phyloP scores from a whole-genome alignment of 257 asterid species.

The Asclepias syriaca region DNA sequence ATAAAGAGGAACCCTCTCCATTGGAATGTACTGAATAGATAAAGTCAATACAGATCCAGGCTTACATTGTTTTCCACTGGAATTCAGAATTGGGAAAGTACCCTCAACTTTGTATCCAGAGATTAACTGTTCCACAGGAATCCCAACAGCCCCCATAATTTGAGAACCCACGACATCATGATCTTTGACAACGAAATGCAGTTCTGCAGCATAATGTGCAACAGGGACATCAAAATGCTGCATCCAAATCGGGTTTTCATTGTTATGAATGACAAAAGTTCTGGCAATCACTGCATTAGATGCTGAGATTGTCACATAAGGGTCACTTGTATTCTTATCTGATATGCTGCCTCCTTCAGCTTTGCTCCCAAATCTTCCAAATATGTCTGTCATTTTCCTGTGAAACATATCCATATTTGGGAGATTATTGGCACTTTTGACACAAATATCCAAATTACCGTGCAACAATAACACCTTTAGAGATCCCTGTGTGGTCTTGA shows the following conservation, averaged over 20 bases:
- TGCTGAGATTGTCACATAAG: conserved; percentile 65
- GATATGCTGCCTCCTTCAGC: conserved; percentile 39
- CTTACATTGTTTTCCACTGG: conserved; percentile 57
- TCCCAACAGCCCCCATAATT: conserved; percentile 75
- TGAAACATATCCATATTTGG: conserved; percentile 80
- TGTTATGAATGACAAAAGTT: conserved; percentile 61
- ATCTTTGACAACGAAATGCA: conserved; percentile 85
- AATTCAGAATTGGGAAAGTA: conserved; percentile 53
- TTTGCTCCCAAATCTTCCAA: conserved; percentile 40
- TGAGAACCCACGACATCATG: conserved; percentile 80
- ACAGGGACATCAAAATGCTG: conserved; percentile 81
- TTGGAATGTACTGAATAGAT: conserved; percentile 62
- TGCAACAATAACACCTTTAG: conserved; percentile 49
- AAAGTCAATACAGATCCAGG: conserved; percentile 58
- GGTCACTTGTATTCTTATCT: conserved; percentile 67
- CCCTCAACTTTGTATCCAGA: conserved; percentile 48
- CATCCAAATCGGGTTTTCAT: conserved; percentile 83
- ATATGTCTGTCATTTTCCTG: conserved; percentile 46
- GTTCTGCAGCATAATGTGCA: conserved; percentile 78
- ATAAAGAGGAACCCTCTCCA: conserved; percentile 51
- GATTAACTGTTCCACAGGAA: conserved; percentile 55
- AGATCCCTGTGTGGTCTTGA: conserved; percentile 55
- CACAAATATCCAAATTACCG: conserved; percentile 87
- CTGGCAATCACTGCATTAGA: conserved; percentile 73
- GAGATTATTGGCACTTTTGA: conserved; percentile 59